Evolutionary conservation across 2,329 filamentous ascomycete species (phyloP), one percentile per base, ranked within the genome.

Genomic region (Penicillium sp.): DNA sequence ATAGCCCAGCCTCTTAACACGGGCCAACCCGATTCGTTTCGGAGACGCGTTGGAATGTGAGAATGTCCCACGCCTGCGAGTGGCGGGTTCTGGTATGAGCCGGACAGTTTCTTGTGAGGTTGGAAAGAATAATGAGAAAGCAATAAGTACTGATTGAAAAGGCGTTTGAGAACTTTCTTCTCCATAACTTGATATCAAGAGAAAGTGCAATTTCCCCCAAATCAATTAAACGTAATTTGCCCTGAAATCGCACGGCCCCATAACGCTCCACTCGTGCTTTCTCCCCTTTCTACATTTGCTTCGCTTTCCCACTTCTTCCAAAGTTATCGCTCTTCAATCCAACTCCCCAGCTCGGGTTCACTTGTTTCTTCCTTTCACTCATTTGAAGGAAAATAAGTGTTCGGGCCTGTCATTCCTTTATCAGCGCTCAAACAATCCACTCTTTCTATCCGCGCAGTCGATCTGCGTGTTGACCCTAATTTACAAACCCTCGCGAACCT

Each of bases 381-480:
- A 14, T 69, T 70, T 48, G 54, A 54, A 54, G 27, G 29, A 33
- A 25, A 46, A 25, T 40, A 64, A 64, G 66, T 66, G 66, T 65
- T 55, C 47, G 50, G 61, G 69, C 65, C 66, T 67, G 69, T 70
- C 70, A 68, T 61, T 73, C 70, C 41, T 70, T 72, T 67, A 52
- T 45, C 54, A 53, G 55, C 57, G 56, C 31, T 29, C n/a, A 22
- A 50, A 22, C n/a, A 45, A 47, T 51, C 60, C 58, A 57, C 65
- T 58, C 23, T 59, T 63, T 27, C 60, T 60, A 49, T 61, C 56
- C 56, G 49, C 58, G 53, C 69, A 72, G 69, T 72, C 65, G 70
- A 72, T 69, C 71, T 74, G 72, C 67, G 54, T 55, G 55, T 65
- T 61, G 59, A 64, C 49, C 49, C 51, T 47, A 12, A 31, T 15